phyloP scores from a whole-genome alignment of 495 filamentous ascomycete species.

The Immersiella caudata region DNA sequence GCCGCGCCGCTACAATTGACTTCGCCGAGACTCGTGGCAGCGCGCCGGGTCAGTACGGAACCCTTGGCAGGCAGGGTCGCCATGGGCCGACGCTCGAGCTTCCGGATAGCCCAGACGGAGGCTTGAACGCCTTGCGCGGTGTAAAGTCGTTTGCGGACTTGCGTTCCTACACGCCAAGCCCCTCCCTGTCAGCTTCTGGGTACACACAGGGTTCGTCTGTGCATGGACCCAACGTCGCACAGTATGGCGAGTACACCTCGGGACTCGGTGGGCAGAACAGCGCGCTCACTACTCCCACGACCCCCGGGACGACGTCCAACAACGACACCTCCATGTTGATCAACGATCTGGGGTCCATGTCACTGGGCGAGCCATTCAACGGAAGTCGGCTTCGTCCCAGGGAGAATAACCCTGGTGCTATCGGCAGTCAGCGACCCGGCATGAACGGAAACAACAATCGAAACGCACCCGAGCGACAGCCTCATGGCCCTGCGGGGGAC shows the following conservation, averaged over 20 bases:
- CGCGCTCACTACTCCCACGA: slow-evolving; percentile 40
- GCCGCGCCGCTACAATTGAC: slow-evolving; percentile 96
- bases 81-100: slow-evolving; percentile 74
- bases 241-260: slow-evolving; percentile 50
- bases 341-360: slow-evolving; percentile 59
- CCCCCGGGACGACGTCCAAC: slow-evolving; percentile 62
- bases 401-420: slow-evolving; percentile 64
- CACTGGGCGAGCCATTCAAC: slow-evolving; percentile 67
- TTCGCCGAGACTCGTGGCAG: slow-evolving; percentile 86
- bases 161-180: slow-evolving; percentile 92
- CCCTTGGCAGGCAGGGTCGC: slow-evolving; percentile 71
- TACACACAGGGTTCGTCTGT: slow-evolving; percentile 41
- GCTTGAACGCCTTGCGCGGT: slow-evolving; percentile 63
- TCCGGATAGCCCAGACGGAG: slow-evolving; percentile 75
- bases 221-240: slow-evolving; percentile 65
- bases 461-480: slow-evolving; percentile 78
- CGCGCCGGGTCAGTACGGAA: slow-evolving; percentile 67
- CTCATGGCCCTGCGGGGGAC: slow-evolving; percentile 75
- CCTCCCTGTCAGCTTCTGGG: slow-evolving; percentile 74
- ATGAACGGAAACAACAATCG: slow-evolving; percentile 64
- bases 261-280: slow-evolving; percentile 42
- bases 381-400: slow-evolving; percentile 48
- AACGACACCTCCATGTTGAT: slow-evolving; percentile 61
- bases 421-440: slow-evolving; percentile 82
- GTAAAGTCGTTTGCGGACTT: slow-evolving; percentile 97